Base-by-base conservation (phyloP, 2,329 filamentous ascomycete species). In the Fusarium sp. region DNA sequence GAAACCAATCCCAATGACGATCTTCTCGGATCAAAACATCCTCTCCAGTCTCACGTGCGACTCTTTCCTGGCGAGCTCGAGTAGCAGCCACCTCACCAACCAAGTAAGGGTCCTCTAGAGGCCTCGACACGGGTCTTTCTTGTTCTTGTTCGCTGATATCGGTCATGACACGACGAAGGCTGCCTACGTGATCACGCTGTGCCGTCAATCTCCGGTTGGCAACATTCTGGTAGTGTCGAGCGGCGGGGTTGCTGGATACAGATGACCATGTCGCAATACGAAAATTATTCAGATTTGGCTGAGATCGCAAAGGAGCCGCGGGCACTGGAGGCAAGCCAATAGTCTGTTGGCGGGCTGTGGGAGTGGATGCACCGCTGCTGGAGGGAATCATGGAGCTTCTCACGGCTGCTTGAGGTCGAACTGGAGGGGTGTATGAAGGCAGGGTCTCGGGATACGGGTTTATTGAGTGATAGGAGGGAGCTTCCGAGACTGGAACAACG, bases 51-150 rank as follows among this genome's bases (percentile, higher is more conserved):
- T 90, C 86, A 55, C 85, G 80, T n/a, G 83, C 83, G 28, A 90
- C 77, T 65, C 90, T 82, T 74, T 87, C 86, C n/a, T 80, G 79
- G 45, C 87, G 82, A 10, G 89, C 88, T 66, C 83, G 78, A 12
- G 83, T 81, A 4, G 90, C 90, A 5, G 89, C 90, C 53, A 84
- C 84, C 78, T 91, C 89, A 34, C 90, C 90, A 3, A 92, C 90
- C 12, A 92, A 80, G 59, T 89, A 85, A 1, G 89, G 90, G 69
- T 92, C 90, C 78, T 92, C 90, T 20, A 90, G 82, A 4, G 88
- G 89, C 9, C 85, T 82, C 77, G 77, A 49, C 73, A 72, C 34
- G 28, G 72, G 57, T 45, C 56, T 42, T 23, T 72, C 71, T 53
- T 66, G 60, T 30, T 67, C 69, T 47, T 72, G 68, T 18, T 58